Base-by-base conservation (phyloP, 495 filamentous ascomycete species). In the Tetracladium setigerum region DNA sequence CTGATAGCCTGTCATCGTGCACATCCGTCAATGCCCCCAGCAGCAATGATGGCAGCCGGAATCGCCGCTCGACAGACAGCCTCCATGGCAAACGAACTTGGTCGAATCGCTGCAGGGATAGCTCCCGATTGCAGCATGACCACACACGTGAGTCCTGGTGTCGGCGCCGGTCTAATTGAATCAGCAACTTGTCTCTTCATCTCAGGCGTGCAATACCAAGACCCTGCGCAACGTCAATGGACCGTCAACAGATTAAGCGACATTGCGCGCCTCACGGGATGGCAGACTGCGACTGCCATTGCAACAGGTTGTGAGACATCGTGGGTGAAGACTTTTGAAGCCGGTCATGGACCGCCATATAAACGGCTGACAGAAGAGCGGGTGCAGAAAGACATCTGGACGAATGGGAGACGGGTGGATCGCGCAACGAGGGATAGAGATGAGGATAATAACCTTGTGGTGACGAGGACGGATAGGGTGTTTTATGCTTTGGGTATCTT, bases 1-100 rank as follows among this genome's bases (percentile, higher is more conserved):
- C 73, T 87, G 22, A 89, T 98, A 41, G 67, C 91, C 38, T 73
- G 88, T 16, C 67, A 87, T 41, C 75, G 92, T 31, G 67, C 83
- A 0, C 89, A 95, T 52, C 92, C 92, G 0, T 78, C 74, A 2
- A 95, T 96, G 89, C 92, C 89, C 5, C 87, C 91, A 0, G 76
- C 87, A n/a, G 82, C 89, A 45, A 91, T 95, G 81, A 40, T 52
- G 36, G 49, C 49, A 2, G 49, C 42, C 1, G 52, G 52, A 15
- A 72, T 92, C 31, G 77, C 81, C 7, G 84, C 88, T 0, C 63
- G 66, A 3, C 72, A 81, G 41, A 95, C 92, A 3, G 77, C 74
- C 8, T 60, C 59, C 1, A 83, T 76, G 61, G 86, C 89, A 2
- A 78, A 82, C 52, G 76, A 79, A 47, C 81, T 96, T 30, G 91